phyloP scores from a whole-genome alignment of 2,329 filamentous ascomycete genomes.

The Ramularia collo-cygni region DNA sequence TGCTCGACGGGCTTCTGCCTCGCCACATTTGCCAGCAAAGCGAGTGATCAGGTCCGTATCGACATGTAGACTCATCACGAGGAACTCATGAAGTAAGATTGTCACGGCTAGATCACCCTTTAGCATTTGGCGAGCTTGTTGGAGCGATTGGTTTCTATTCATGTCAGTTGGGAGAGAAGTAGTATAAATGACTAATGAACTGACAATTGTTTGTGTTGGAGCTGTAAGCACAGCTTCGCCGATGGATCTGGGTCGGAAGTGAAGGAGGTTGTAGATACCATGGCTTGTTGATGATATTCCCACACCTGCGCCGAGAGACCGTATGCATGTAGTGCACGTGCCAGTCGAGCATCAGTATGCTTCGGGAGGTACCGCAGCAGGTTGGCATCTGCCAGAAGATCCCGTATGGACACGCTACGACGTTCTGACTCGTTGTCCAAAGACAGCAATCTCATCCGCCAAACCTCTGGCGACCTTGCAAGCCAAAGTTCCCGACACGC shows the following conservation, averaged over 20 bases:
- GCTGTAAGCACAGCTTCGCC: slow-evolving; percentile 18
- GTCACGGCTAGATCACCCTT: slow-evolving; percentile 6
- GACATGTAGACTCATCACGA: slow-evolving; percentile 16
- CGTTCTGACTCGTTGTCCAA: background rate
- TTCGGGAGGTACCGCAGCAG: slow-evolving; percentile 8
- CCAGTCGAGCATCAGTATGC: slow-evolving; percentile 9
- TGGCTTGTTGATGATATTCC: slow-evolving; percentile 16
- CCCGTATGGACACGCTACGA: slow-evolving; percentile 7
- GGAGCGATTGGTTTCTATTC: slow-evolving; percentile 5
- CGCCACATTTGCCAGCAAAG: slow-evolving; percentile 18
- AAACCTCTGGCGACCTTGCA: slow-evolving; percentile 13
- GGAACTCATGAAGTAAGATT: slow-evolving; percentile 10
- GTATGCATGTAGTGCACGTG: slow-evolving; percentile 9
- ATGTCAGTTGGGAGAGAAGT: background rate
- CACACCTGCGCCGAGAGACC: slow-evolving; percentile 16
- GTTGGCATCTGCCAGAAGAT: slow-evolving; percentile 8
- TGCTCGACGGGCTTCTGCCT: slow-evolving; percentile 17
- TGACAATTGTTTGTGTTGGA: slow-evolving; percentile 15
- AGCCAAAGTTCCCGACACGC: slow-evolving; percentile 15
- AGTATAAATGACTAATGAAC: background rate
- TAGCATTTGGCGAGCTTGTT: slow-evolving; percentile 1
- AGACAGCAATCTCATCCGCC: slow-evolving; percentile 7
- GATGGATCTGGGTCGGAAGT: slow-evolving; percentile 7
- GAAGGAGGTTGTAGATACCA: slow-evolving; percentile 3
- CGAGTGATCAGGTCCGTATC: slow-evolving; percentile 14